Percentiles rank a stretch among this genome's conserved stretches.
These are phyloP conservation scores for Saccharomycopsis fibuligera DNA, from an alignment of 805 yeast species.

Conservation along the genomic window DNA sequence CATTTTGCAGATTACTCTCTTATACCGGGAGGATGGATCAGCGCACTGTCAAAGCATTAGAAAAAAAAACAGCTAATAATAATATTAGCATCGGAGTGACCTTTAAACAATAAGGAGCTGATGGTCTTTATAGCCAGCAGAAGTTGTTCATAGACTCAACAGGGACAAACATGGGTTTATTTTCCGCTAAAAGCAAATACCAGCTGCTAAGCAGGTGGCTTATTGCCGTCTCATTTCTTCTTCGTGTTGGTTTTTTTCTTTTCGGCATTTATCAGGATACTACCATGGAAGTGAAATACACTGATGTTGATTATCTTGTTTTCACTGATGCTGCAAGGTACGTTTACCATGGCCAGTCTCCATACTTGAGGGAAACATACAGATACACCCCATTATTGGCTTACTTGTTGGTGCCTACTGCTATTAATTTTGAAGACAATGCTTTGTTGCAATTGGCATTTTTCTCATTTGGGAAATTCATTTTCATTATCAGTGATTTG, in stretches of 20 bases:
- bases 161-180: too few relatives aligned
- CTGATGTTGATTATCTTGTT: constrained; percentile 91
- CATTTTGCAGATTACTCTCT: too few relatives aligned
- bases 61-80: too few relatives aligned
- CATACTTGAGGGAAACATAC: constrained; percentile 81
- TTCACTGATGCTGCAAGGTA: constrained; percentile 87
- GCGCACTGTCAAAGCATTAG: too few relatives aligned
- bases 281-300: constrained; percentile 71
- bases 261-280: constrained; percentile 88
- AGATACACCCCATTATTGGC: constrained; percentile 89
- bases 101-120: too few relatives aligned
- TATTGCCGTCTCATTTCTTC: constrained; percentile 25
- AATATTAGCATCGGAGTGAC: too few relatives aligned
- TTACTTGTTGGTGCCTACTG: constrained; percentile 74
- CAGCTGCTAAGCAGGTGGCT: neutral
- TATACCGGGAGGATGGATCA: too few relatives aligned
- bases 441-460: constrained; percentile 43
- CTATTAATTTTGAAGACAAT: constrained; percentile 37
- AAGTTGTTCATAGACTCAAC: too few relatives aligned
- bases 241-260: constrained; percentile 57
- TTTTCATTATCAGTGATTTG: constrained; percentile 75
- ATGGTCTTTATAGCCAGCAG: too few relatives aligned
- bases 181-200: neutral
- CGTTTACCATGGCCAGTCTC: constrained; percentile 50
- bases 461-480: constrained; percentile 68